Conservation (phyloP, 768 basidiomycete species). For the Mrakia blollopis region DNA sequence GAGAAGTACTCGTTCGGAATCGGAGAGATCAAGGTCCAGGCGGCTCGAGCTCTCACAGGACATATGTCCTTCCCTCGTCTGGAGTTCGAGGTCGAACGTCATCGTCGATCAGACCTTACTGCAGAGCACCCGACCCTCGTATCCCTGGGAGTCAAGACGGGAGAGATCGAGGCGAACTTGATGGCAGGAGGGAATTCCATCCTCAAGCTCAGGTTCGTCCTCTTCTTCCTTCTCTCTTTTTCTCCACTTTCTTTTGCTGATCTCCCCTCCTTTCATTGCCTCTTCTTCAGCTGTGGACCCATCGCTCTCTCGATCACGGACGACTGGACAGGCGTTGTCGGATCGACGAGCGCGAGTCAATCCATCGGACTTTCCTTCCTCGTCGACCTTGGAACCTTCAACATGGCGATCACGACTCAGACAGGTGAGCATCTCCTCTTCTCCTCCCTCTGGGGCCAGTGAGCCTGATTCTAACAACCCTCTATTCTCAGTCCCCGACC, state of each 20-base stretch:
- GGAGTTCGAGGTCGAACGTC: constrained; percentile 34
- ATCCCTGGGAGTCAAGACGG: constrained; percentile 30
- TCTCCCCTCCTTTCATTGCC: neutral
- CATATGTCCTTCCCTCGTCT: constrained; percentile 37
- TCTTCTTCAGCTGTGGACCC: constrained; percentile 36
- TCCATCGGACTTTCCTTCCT: constrained; percentile 40
- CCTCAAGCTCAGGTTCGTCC: constrained; percentile 38
- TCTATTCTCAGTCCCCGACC: constrained; percentile 32
- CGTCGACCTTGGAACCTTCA: constrained; percentile 40
- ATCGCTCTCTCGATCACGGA: constrained; percentile 40
- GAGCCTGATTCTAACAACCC: constrained; percentile 31
- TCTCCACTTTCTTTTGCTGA: neutral
- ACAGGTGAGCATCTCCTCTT: constrained; percentile 38
- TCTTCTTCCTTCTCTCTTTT: neutral
- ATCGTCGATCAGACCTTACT: neutral
- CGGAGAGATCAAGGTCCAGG: constrained; percentile 53
- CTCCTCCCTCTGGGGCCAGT: constrained; percentile 37
- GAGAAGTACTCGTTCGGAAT: constrained; percentile 64
- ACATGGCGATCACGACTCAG: constrained; percentile 39
- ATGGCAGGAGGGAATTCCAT: constrained; percentile 36
- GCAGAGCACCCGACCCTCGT: constrained; percentile 33
- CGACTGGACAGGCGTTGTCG: constrained; percentile 40
- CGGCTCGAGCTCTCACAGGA: constrained; percentile 45
- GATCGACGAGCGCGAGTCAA: constrained; percentile 10
- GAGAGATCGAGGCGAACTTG: constrained; percentile 35